Percentiles rank a stretch among this genome's conserved stretches.
These are phyloP conservation scores for Solidago caesia DNA, from an alignment of 129 eudicot genomes.

Conservation along the genomic window DNA sequence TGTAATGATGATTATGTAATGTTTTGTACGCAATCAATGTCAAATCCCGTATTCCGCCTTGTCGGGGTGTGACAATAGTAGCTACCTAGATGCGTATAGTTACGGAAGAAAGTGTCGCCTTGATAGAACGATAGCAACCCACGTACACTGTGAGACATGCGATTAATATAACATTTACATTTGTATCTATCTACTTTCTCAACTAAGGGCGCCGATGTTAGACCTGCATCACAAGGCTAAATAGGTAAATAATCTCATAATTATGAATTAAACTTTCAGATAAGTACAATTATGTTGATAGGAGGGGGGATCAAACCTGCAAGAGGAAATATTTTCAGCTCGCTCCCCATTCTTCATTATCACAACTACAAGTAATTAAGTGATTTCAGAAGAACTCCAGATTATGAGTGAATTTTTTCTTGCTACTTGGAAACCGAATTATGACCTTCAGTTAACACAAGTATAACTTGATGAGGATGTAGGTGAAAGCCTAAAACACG, in stretches of 20 bases:
- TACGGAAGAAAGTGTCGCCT: constrained; percentile 87
- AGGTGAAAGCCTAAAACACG: constrained; percentile 12
- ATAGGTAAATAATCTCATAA: constrained; percentile 18
- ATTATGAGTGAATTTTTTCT: constrained; percentile 20
- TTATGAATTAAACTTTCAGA: background rate
- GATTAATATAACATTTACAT: constrained; percentile 79
- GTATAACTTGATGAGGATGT: constrained; percentile 19
- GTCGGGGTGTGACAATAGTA: too few relatives aligned
- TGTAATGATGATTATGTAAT: too few relatives aligned
- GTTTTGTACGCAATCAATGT: too few relatives aligned
- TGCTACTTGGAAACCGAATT: constrained; percentile 18
- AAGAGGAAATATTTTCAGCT: constrained; percentile 70
- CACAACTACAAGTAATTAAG: constrained; percentile 21
- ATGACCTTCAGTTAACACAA: constrained; percentile 15
- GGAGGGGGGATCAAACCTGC: constrained; percentile 52
- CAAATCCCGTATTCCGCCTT: too few relatives aligned
- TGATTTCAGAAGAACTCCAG: constrained; percentile 23
- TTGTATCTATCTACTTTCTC: constrained; percentile 84
- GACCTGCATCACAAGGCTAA: constrained; percentile 46
- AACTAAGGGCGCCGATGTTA: constrained; percentile 81
- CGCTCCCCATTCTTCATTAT: constrained; percentile 80
- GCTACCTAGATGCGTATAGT: constrained; percentile 31
- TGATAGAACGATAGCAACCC: constrained; percentile 92
- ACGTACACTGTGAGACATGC: constrained; percentile 89
- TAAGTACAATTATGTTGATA: background rate